A percentile compares a stretch with the other conserved stretches of the same genome.
Evolutionary conservation across 176 grass and related monocot genomes (phyloP).

Genomic region (Bonia amplexicaulis): DNA sequence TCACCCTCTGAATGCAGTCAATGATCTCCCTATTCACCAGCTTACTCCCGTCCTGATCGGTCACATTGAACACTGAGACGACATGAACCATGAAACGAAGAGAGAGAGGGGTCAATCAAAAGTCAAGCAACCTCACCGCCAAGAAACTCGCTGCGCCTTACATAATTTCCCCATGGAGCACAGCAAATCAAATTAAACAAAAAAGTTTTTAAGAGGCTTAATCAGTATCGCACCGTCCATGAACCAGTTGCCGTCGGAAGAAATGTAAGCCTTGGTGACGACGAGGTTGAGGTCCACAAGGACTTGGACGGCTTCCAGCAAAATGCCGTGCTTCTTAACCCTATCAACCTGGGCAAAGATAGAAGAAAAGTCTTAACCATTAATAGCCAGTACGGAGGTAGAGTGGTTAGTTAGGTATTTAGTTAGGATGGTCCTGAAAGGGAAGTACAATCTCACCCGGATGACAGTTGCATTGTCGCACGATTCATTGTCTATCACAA

Average conservation of each 20-base stretch:
- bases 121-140: background rate
- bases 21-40: constrained; percentile 37
- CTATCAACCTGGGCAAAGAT: constrained; percentile 29
- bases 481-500: constrained; percentile 51
- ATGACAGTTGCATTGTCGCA: constrained; percentile 47
- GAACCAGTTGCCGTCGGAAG: constrained; percentile 54
- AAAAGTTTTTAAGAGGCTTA: background rate
- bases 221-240: constrained; percentile 34
- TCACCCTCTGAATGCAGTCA: constrained; percentile 56
- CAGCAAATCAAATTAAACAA: background rate
- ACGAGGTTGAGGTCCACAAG: constrained; percentile 49
- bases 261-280: constrained; percentile 52
- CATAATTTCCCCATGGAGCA: background rate
- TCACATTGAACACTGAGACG: constrained; percentile 73
- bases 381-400: background rate
- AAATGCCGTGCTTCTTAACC: constrained; percentile 44
- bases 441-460: constrained; percentile 28
- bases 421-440: background rate
- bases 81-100: constrained; percentile 15
- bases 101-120: background rate
- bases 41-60: constrained; percentile 54
- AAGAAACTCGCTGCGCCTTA: background rate
- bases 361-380: background rate
- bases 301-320: constrained; percentile 47
- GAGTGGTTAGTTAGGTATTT: background rate